Evolutionary conservation across 139 green algal genomes (phyloP).

Genomic region (Chlamydomonas schloesseri): DNA sequence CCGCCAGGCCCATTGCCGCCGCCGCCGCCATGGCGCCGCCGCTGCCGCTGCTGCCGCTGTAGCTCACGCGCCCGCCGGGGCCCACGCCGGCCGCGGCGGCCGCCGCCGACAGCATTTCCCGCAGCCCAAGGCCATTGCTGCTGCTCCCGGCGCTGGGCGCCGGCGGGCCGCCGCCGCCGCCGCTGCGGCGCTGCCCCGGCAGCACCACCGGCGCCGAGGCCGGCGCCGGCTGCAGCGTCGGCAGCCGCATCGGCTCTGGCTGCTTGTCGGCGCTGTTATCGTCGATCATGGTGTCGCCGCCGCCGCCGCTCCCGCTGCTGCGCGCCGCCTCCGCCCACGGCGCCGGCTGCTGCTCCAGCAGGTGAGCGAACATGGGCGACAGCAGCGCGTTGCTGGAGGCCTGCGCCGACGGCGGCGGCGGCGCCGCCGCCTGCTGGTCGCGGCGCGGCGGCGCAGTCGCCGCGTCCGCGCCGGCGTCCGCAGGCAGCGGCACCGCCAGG

Average conservation of each 20-base stretch:
- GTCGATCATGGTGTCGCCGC: background rate
- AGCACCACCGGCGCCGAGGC: too few species aligned
- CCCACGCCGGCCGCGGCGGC: background rate
- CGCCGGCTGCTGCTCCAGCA: background rate
- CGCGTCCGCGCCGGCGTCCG: background rate
- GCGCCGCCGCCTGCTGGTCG: background rate
- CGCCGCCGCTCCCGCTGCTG: slow-evolving; percentile 3
- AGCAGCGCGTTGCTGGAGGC: background rate
- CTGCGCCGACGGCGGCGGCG: background rate
- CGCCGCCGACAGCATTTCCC: too few species aligned
- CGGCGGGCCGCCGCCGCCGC: too few species aligned
- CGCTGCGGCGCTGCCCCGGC: too few species aligned
- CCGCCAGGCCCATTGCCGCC: too few species aligned
- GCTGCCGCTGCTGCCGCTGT: slow-evolving; percentile 39
- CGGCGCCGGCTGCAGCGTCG: too few species aligned
- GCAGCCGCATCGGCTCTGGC: too few species aligned
- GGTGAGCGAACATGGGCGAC: slow-evolving; percentile 17
- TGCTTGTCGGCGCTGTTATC: too few species aligned
- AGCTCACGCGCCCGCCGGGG: background rate
- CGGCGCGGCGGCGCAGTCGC: background rate
- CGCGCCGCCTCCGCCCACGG: background rate
- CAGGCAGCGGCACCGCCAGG: background rate
- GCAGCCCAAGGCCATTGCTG: too few species aligned
- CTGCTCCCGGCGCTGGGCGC: background rate
- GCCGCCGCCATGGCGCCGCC: background rate